These are phyloP conservation scores for Geosmithia flava DNA, from an alignment of 2,329 filamentous ascomycete genomes.

Conservation along the genomic window DNA sequence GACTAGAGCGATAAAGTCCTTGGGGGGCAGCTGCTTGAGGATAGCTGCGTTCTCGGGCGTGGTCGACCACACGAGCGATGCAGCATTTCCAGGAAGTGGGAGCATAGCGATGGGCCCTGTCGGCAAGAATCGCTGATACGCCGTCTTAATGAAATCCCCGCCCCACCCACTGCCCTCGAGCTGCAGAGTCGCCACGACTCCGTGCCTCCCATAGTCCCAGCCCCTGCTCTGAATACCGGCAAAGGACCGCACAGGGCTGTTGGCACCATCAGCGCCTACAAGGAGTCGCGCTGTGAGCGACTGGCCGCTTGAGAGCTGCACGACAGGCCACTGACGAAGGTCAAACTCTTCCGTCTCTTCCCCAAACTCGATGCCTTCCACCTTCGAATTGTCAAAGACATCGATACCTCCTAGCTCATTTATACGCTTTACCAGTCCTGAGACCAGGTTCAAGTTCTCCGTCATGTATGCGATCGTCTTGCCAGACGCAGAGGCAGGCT, in stretches of 20 bases:
- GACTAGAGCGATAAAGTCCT: conserved; percentile 74
- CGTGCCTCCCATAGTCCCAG: conserved; percentile 88
- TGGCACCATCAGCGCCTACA: conserved; percentile 87
- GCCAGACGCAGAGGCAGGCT: conserved; percentile 24
- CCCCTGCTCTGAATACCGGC: conserved; percentile 75
- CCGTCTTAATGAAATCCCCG: conserved; percentile 51
- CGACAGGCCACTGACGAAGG: conserved; percentile 75
- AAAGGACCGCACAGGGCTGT: conserved; percentile 84
- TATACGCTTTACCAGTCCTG: conserved; percentile 61
- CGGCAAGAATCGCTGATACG: conserved; percentile 91
- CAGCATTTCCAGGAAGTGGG: conserved; percentile 70
- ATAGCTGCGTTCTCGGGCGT: conserved; percentile 66
- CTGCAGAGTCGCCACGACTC: conserved; percentile 78
- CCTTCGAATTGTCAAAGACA: conserved; percentile 64
- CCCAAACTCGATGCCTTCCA: conserved; percentile 70
- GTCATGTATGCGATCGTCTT: conserved; percentile 88
- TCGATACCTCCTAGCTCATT: conserved; percentile 56
- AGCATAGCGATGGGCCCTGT: conserved; percentile 86
- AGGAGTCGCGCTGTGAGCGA: conserved; percentile 70
- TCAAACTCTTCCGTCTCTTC: conserved; percentile 56
- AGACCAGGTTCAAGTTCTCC: conserved; percentile 84
- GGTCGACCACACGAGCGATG: conserved; percentile 91
- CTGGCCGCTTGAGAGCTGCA: conserved; percentile 57
- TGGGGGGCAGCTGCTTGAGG: conserved; percentile 60
- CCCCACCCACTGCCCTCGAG: conserved; percentile 50